phyloP scores from a whole-genome alignment of 345 rosid genomes.

The Lepidium aucheri region DNA sequence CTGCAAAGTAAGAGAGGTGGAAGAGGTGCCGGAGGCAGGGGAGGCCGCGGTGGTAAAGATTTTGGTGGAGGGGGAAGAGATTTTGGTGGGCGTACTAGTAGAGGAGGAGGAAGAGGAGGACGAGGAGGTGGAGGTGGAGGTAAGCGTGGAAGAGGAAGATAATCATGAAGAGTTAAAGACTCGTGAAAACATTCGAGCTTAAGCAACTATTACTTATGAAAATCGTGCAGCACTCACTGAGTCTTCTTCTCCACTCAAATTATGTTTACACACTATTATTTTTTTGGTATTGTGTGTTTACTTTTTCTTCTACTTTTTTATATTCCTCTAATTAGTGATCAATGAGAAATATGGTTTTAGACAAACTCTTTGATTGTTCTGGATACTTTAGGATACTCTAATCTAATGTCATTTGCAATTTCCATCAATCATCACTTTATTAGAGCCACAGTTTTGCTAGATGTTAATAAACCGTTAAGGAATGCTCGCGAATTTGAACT shows the following conservation, averaged over 20 bases:
- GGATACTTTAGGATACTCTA: no score
- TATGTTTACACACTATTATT: no score
- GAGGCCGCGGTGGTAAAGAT: conserved; percentile 16
- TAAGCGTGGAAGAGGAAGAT: conserved; percentile 24
- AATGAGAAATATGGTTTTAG: no score
- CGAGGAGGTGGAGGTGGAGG: conserved; percentile 14
- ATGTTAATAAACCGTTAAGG: no score
- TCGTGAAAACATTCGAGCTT: not conserved
- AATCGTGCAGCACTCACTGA: not conserved
- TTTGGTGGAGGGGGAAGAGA: not conserved
- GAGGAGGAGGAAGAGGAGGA: not conserved
- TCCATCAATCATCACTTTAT: no score
- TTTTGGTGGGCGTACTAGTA: conserved; percentile 1
- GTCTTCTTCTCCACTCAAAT: not conserved
- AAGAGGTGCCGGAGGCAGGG: conserved; percentile 23
- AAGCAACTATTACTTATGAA: not conserved
- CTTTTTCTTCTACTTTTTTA: no score
- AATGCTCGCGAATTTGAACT: no score
- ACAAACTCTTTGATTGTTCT: no score
- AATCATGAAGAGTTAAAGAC: not conserved
- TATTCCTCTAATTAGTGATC: no score
- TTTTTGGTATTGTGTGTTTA: no score
- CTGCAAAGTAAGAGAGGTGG: conserved; percentile 53
- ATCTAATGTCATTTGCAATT: no score
- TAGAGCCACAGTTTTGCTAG: no score